Percentiles rank a stretch among this genome's conserved stretches.
Conservation (phyloP, 441 rosid genomes). For the Melastoma candidum region DNA sequence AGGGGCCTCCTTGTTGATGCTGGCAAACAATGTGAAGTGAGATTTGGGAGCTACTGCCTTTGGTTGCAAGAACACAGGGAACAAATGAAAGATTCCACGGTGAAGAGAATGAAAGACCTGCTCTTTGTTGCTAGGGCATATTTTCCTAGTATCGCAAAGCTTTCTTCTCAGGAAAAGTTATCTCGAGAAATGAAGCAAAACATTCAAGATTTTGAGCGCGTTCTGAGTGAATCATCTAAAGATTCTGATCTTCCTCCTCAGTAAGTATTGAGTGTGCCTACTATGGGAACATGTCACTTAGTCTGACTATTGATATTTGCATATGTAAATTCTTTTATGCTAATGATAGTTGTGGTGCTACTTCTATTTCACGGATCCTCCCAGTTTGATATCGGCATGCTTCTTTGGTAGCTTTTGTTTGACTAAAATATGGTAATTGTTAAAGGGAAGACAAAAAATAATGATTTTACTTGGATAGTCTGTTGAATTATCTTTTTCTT, state of each 20-base stretch:
- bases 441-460: too few species aligned
- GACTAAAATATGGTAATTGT: too few species aligned
- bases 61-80: constrained; percentile 78
- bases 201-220: constrained; percentile 86
- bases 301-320: too few species aligned
- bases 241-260: constrained; percentile 74
- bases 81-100: constrained; percentile 65
- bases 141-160: constrained; percentile 87
- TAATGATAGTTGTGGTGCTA: too few species aligned
- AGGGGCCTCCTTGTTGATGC: constrained; percentile 26
- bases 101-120: constrained; percentile 77
- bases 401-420: too few species aligned
- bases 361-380: too few species aligned
- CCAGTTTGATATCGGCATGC: too few species aligned
- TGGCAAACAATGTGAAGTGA: constrained; percentile 53
- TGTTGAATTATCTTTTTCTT: too few species aligned
- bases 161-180: constrained; percentile 59
- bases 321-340: too few species aligned
- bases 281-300: too few species aligned
- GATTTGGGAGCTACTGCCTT: constrained; percentile 86
- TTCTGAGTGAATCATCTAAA: constrained; percentile 70
- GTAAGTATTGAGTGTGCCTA: constrained; percentile 40
- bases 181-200: constrained; percentile 71
- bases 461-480: too few species aligned
- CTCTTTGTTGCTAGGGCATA: constrained; percentile 95